phyloP scores from a whole-genome alignment of 2,329 filamentous ascomycete genomes.

The Stagonosporopsis chrysanthemi region DNA sequence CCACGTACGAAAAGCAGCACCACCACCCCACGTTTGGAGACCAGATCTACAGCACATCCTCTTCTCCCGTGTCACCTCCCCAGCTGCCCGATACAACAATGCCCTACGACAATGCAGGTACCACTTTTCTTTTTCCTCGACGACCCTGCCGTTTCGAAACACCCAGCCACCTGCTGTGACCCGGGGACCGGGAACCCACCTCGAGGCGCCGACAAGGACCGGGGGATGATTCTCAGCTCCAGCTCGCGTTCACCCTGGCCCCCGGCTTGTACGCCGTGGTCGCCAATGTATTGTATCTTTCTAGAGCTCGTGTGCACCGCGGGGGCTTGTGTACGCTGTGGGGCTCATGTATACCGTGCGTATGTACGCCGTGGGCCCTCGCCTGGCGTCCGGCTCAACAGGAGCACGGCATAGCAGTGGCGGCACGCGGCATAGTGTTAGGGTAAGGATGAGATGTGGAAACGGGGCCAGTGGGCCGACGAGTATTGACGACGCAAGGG shows the following conservation, averaged over 20 bases:
- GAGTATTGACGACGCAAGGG: constrained; percentile 10
- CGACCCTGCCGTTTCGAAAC: constrained; percentile 4
- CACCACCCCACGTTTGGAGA: neutral
- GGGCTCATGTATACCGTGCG: neutral
- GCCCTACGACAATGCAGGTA: constrained; percentile 7
- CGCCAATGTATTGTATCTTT: neutral
- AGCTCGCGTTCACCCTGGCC: neutral
- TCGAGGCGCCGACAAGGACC: neutral
- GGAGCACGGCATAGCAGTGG: constrained; percentile 8
- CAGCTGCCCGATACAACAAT: neutral
- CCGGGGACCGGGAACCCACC: constrained; percentile 12
- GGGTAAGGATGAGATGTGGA: neutral
- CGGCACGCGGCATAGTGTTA: constrained; percentile 1
- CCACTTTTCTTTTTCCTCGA: constrained; percentile 3
- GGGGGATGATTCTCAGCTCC: neutral
- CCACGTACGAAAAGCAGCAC: neutral
- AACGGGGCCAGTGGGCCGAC: neutral
- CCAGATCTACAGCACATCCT: neutral
- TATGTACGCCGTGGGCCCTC: neutral
- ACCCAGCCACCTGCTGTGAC: constrained; percentile 11
- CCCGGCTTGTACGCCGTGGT: neutral
- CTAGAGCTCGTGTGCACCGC: neutral
- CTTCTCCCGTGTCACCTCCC: neutral
- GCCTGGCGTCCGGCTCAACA: constrained; percentile 6
- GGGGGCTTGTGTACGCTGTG: neutral